A percentile compares a stretch with the other conserved stretches of the same genome.
Evolutionary conservation across 176 grass and related monocot species (phyloP).

Genomic region (Musa acuminata): DNA sequence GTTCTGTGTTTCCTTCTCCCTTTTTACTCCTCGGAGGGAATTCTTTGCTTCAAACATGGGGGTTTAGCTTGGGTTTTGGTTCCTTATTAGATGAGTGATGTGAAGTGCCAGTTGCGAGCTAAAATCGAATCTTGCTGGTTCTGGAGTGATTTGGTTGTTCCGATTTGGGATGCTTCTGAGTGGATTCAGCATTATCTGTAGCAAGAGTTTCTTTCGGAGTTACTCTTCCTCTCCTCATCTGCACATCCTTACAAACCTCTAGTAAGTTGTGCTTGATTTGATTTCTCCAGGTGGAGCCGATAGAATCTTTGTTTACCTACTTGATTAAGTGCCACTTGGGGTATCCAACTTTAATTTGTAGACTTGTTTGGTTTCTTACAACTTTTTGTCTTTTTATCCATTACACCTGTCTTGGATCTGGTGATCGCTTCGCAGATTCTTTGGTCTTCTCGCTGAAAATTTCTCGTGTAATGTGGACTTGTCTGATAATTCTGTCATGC

Average conservation of each 20-base stretch:
- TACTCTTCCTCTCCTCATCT: not conserved
- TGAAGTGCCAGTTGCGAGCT: not conserved
- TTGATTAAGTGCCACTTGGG: no score
- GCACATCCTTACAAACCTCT: not conserved
- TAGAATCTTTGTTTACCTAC: no score
- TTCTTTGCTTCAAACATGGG: not conserved
- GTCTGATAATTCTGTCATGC: no score
- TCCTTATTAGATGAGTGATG: not conserved
- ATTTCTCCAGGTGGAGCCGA: not conserved
- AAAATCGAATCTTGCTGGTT: not conserved
- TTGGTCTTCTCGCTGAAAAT: no score
- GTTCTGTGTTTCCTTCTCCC: not conserved
- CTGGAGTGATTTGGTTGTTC: not conserved
- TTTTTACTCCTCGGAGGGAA: not conserved
- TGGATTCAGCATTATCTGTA: not conserved
- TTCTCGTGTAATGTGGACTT: no score
- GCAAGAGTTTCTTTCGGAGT: not conserved
- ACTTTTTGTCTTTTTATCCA: no score
- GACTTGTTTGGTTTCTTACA: no score
- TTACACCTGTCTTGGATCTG: no score
- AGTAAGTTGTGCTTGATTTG: not conserved
- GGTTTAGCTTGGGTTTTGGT: not conserved
- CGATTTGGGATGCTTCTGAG: not conserved
- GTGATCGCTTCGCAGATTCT: no score
- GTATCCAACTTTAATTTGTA: no score